Percentiles rank a stretch among this genome's conserved stretches.
Conservation (phyloP, 1,284 basidiomycete genomes). For the Ganoderma lucidum region DNA sequence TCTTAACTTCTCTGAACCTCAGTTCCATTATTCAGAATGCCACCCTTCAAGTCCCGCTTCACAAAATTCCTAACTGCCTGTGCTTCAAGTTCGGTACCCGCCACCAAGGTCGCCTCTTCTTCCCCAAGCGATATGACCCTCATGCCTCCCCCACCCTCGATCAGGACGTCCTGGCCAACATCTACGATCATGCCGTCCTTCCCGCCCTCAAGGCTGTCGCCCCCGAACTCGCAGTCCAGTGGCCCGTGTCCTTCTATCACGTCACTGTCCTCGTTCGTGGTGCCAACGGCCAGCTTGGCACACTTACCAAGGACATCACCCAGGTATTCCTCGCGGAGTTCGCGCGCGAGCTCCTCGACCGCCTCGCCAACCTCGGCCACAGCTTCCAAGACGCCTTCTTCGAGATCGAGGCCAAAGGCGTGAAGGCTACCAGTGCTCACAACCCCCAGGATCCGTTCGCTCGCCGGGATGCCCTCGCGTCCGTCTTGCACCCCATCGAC, state of each 20-base stretch:
- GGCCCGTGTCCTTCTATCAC: background rate
- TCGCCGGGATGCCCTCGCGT: background rate
- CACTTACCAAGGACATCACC: background rate
- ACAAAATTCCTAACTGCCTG: background rate
- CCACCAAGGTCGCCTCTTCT: background rate
- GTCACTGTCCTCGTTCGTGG: background rate
- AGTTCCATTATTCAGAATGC: background rate
- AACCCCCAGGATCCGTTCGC: background rate
- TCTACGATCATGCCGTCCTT: background rate
- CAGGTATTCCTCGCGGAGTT: background rate
- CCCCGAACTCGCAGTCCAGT: background rate
- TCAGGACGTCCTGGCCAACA: background rate
- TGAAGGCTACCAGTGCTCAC: background rate
- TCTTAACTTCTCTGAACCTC: background rate
- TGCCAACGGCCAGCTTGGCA: background rate
- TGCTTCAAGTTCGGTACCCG: background rate
- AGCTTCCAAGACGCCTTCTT: background rate
- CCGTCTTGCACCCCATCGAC: background rate
- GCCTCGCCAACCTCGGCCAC: background rate
- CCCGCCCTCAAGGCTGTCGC: background rate
- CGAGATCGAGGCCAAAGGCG: background rate
- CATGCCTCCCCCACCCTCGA: background rate
- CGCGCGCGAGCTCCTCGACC: background rate
- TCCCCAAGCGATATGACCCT: background rate
- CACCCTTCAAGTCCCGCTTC: background rate